Percentiles rank a stretch among this genome's conserved stretches.
Conservation (phyloP, 202 grass and related monocot species). For the Eragrostis tef region DNA sequence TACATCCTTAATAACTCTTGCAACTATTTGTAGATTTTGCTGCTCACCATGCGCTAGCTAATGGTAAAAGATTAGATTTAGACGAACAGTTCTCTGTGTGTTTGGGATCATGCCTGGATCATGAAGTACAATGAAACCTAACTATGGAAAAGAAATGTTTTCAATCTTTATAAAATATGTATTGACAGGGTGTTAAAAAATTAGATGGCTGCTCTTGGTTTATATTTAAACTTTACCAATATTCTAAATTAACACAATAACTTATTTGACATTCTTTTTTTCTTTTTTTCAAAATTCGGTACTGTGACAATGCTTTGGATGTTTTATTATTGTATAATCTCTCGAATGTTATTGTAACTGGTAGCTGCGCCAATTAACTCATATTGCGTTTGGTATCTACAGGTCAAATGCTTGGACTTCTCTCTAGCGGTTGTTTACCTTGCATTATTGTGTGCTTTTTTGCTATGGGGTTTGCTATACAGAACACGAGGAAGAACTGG, state of each 20-base stretch:
- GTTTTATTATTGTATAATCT: background rate
- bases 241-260: slow-evolving; percentile 19
- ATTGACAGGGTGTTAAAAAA: slow-evolving; percentile 11
- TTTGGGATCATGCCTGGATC: slow-evolving; percentile 8
- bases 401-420: slow-evolving; percentile 97
- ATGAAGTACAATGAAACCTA: slow-evolving; percentile 26
- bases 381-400: slow-evolving; percentile 48
- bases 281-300: slow-evolving; percentile 13
- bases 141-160: slow-evolving; percentile 31
- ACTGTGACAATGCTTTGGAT: slow-evolving; percentile 24
- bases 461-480: slow-evolving; percentile 59
- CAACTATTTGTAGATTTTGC: slow-evolving; percentile 2
- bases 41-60: slow-evolving; percentile 25
- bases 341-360: slow-evolving; percentile 21
- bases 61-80: slow-evolving; percentile 24
- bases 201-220: background rate
- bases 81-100: background rate
- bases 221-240: background rate
- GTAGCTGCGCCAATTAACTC: background rate
- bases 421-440: slow-evolving; percentile 74
- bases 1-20: slow-evolving; percentile 12
- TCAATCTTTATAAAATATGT: slow-evolving; percentile 35
- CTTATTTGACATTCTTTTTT: slow-evolving; percentile 13
- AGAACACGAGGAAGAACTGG: slow-evolving; percentile 57
- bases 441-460: slow-evolving; percentile 57